These are phyloP conservation scores for Zoysia japonica DNA, from an alignment of 176 grass and related monocot genomes.

Conservation along the genomic window DNA sequence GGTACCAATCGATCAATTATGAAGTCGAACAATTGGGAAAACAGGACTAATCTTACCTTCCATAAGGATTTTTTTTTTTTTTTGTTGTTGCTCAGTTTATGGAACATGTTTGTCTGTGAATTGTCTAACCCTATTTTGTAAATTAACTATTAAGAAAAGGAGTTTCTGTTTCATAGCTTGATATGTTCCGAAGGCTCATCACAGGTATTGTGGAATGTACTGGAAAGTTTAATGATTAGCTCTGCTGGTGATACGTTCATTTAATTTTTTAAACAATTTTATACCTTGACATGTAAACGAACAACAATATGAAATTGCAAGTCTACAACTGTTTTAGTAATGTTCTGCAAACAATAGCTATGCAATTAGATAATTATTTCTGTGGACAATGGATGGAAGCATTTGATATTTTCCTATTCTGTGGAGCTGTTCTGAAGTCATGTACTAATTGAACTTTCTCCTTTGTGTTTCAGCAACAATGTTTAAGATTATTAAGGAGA, in stretches of 20 bases:
- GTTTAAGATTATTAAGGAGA: constrained; percentile 99
- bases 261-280: not conserved
- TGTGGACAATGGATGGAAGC: not conserved
- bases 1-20: not conserved
- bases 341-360: not conserved
- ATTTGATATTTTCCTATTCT: not conserved
- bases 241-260: not conserved
- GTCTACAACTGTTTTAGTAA: not conserved
- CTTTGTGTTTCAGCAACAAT: constrained; percentile 79
- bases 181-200: not conserved
- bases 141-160: too few species aligned
- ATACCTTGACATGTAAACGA: not conserved
- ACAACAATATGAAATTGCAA: not conserved
- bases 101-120: not conserved
- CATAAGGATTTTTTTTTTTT: not conserved
- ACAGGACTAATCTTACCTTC: not conserved
- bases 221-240: too few species aligned
- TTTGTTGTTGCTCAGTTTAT: not conserved
- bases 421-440: not conserved
- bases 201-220: not conserved
- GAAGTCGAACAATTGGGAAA: not conserved
- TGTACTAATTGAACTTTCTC: constrained; percentile 26
- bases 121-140: too few species aligned
- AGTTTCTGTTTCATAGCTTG: not conserved
- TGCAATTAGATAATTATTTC: constrained; percentile 11